Base-by-base conservation (phyloP, 2,329 filamentous ascomycete species). In the Aureobasidium subglaciale region DNA sequence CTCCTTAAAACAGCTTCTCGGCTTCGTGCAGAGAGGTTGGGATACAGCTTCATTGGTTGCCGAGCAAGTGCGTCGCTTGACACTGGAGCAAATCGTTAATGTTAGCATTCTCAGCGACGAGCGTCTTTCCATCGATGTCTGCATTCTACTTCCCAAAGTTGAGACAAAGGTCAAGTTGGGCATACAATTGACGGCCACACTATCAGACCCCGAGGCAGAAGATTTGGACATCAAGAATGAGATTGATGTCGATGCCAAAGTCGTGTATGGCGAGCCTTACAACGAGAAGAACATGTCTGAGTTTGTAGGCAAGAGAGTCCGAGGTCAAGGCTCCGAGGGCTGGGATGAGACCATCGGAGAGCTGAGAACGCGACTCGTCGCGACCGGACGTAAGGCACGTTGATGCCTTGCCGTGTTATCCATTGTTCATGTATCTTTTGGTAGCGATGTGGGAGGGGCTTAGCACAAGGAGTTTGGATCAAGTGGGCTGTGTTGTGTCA, bases 201-300 rank as follows among this genome's bases (percentile, higher is more conserved):
- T 78, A 2, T 73, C 70, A 46, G 71, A 70, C 0, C 70, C 71
- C 1, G 73, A 75, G n/a, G 76, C 78, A 3, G 71, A 85, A 10
- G 76, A 80, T 1, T 75, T 88, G 32, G 68, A 70, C 13, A 71
- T 87, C 22, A 71, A 71, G 5, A 75, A 78, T 1, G 58, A 55
- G 4, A 59, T 66, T 5, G 58, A 58, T 37, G 61, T 66, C 1
- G 73, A 72, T 20, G 86, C 83, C 0, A 76, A 75, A 52, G 82
- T 91, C 1, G 74, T 90, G 2, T 93, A 93, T 66, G 88, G 88
- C 0, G 87, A 92, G 70, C 78, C 80, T 58, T 90, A 91, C 68
- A 88, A 89, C 60, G 82, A 84, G 60, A 80, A 76, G 48, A 90
- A 88, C 70, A 85, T 93, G 75, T 75, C 73, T n/a, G 86, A 89